Percentiles rank a stretch among this genome's conserved stretches.
These are phyloP conservation scores for Aspergillus unguis DNA, from an alignment of 2,329 filamentous ascomycete species.

Conservation along the genomic window DNA sequence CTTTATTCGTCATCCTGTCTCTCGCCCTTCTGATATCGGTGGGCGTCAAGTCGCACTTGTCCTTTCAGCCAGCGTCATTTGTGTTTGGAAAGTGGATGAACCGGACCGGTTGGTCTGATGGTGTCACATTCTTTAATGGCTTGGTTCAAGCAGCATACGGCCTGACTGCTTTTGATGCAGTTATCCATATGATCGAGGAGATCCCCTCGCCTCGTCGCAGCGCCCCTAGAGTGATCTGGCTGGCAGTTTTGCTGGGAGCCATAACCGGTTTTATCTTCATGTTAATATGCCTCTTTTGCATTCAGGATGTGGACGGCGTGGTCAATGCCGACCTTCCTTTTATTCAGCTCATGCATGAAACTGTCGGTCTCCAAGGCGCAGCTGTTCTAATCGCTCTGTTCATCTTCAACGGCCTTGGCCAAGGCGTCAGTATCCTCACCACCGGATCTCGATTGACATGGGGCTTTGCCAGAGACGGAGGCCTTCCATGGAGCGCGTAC, in stretches of 20 bases:
- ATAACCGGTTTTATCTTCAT: conserved; percentile 52
- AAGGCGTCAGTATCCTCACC: conserved; percentile 52
- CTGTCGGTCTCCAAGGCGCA: conserved; percentile 42
- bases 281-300: conserved; percentile 52
- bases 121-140: conserved; percentile 58
- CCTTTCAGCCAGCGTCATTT: conserved; percentile 51
- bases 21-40: conserved; percentile 53
- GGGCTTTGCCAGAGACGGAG: conserved; percentile 55
- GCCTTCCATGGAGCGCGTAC: conserved; percentile 46
- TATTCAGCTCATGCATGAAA: conserved; percentile 47
- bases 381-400: conserved; percentile 53
- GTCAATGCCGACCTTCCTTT: conserved; percentile 48
- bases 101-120: conserved; percentile 52
- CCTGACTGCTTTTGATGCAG: conserved; percentile 56
- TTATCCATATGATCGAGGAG: conserved; percentile 59
- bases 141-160: conserved; percentile 58
- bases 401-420: conserved; percentile 55
- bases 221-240: conserved; percentile 52
- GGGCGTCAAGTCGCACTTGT: conserved; percentile 43
- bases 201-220: conserved; percentile 53
- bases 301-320: conserved; percentile 46
- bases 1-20: conserved; percentile 52
- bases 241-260: conserved; percentile 51
- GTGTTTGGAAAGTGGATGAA: conserved; percentile 55
- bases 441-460: conserved; percentile 53